These are phyloP conservation scores for Scopulariopsis brevicaulis DNA, from an alignment of 2,329 filamentous ascomycete genomes.

Conservation along the genomic window DNA sequence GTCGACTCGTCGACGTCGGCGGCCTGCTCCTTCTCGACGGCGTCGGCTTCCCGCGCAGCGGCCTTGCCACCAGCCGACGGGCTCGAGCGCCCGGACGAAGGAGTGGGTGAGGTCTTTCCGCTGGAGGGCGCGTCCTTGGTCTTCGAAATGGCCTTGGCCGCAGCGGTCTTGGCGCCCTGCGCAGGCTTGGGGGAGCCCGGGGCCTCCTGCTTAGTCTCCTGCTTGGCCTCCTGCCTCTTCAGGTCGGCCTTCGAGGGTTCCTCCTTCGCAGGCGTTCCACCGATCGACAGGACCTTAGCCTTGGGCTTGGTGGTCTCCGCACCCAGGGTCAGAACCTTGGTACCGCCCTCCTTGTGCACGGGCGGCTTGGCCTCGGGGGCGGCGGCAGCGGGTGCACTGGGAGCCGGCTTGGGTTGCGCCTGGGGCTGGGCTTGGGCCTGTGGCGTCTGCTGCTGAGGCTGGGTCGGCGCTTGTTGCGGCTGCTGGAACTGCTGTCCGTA, in stretches of 20 bases:
- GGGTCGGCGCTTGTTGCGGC: slow-evolving; percentile 19
- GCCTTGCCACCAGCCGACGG: slow-evolving; percentile 49
- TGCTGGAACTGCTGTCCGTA: slow-evolving; percentile 37
- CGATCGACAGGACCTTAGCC: slow-evolving; percentile 33
- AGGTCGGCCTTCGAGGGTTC: slow-evolving; percentile 12
- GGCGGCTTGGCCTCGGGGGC: slow-evolving; percentile 37
- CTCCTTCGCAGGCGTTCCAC: slow-evolving; percentile 25
- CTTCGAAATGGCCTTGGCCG: slow-evolving; percentile 86
- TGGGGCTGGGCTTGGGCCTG: slow-evolving; percentile 23
- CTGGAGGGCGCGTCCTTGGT: slow-evolving; percentile 52
- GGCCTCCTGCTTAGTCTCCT: slow-evolving; percentile 37
- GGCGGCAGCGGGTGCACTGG: slow-evolving; percentile 22
- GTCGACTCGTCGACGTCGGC: slow-evolving; percentile 63
- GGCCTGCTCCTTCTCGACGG: slow-evolving; percentile 71
- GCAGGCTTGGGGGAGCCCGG: slow-evolving; percentile 35
- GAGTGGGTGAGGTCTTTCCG: slow-evolving; percentile 47
- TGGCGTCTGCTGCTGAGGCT: slow-evolving; percentile 14
- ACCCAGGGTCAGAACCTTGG: slow-evolving; percentile 72
- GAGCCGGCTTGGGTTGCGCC: slow-evolving; percentile 40
- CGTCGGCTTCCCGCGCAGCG: slow-evolving; percentile 58
- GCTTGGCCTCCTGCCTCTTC: slow-evolving; percentile 20
- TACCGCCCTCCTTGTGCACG: slow-evolving; percentile 35
- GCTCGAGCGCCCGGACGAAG: slow-evolving; percentile 75
- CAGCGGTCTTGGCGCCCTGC: slow-evolving; percentile 73
- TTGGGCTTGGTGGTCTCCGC: slow-evolving; percentile 42